Percentiles rank a stretch among this genome's conserved stretches.
These are phyloP conservation scores for Grosmannia serpens DNA, from an alignment of 2,329 filamentous ascomycete species.

Conservation along the genomic window DNA sequence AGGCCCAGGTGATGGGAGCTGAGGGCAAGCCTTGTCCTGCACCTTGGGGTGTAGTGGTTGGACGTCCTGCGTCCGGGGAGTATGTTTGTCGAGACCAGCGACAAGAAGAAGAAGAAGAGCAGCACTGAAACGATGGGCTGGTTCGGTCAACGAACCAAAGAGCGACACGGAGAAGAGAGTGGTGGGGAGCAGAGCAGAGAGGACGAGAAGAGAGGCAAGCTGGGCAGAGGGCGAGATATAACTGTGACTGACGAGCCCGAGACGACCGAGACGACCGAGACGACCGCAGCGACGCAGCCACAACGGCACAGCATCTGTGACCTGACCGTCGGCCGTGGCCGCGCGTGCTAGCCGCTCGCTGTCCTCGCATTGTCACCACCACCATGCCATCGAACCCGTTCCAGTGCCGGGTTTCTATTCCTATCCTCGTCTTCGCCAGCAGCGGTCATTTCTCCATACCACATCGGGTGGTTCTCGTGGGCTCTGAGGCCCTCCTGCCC, in stretches of 20 bases:
- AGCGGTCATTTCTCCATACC: background rate
- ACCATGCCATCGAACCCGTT: background rate
- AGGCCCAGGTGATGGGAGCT: background rate
- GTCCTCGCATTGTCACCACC: background rate
- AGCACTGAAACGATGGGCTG: constrained; percentile 24
- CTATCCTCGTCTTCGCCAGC: background rate
- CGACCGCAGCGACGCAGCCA: background rate
- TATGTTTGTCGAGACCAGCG: background rate
- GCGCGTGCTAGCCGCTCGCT: background rate
- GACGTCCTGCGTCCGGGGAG: background rate
- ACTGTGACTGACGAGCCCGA: too few relatives aligned
- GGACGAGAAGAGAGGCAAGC: constrained; percentile 6
- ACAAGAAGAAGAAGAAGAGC: constrained; percentile 10
- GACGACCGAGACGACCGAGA: background rate
- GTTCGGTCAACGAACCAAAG: constrained; percentile 34
- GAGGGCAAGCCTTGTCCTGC: background rate
- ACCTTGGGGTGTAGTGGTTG: background rate
- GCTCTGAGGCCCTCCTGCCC: constrained; percentile 11
- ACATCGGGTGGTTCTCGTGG: background rate
- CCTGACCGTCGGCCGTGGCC: background rate
- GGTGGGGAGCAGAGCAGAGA: constrained; percentile 12
- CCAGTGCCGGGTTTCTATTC: background rate
- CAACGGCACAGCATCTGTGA: background rate
- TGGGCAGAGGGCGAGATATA: background rate
- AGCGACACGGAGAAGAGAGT: constrained; percentile 22